phyloP scores from a whole-genome alignment of 2,329 filamentous ascomycete species.

The Biscogniauxia marginata region DNA sequence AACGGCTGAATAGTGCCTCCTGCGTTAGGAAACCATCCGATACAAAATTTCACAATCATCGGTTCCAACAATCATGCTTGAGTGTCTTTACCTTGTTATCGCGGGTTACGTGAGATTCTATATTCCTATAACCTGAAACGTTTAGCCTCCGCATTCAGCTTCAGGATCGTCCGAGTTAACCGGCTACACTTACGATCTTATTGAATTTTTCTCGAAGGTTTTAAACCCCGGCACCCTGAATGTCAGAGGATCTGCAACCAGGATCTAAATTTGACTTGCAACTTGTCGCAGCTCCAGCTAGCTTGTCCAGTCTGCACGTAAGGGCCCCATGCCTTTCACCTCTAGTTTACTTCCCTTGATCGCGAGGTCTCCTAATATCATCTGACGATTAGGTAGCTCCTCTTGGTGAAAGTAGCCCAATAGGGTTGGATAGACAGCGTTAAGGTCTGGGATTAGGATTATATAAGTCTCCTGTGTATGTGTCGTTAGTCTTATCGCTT shows the following conservation, averaged over 20 bases:
- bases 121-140: not conserved
- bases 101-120: not conserved
- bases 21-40: not conserved
- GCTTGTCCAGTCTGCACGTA: not conserved
- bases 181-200: not conserved
- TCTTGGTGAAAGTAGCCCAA: not conserved
- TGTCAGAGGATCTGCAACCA: slow-evolving; percentile 16
- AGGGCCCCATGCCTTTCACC: not conserved
- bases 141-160: not conserved
- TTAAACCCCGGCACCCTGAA: not conserved
- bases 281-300: slow-evolving; percentile 8
- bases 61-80: not conserved
- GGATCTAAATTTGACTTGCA: slow-evolving; percentile 9
- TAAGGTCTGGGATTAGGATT: not conserved
- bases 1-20: not conserved
- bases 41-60: not conserved
- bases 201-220: not conserved
- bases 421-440: not conserved
- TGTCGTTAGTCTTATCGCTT: not conserved
- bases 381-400: not conserved
- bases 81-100: not conserved
- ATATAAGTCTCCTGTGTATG: not conserved
- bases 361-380: not conserved
- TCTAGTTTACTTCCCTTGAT: not conserved
- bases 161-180: not conserved